phyloP scores from a whole-genome alignment of 2,329 filamentous ascomycete species.

The Chaetomiaceae sp. region DNA sequence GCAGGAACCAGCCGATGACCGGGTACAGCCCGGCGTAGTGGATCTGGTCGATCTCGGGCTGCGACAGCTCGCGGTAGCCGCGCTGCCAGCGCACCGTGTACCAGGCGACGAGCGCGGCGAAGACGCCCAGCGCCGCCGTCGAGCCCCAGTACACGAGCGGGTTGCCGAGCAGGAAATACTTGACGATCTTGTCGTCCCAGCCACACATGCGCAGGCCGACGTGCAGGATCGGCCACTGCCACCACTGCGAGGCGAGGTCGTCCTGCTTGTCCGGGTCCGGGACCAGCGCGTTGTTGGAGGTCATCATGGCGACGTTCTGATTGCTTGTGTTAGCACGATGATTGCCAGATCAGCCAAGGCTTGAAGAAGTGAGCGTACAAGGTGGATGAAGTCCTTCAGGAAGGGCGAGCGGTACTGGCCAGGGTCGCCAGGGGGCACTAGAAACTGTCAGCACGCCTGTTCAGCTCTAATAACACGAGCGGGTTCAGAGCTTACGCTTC shows the following conservation, averaged over 20 bases:
- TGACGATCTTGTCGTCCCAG: constrained; percentile 92
- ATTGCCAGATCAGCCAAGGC: background rate
- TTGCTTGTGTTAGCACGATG: constrained; percentile 7
- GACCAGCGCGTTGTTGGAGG: constrained; percentile 95
- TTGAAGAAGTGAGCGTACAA: constrained; percentile 18
- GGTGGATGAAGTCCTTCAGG: constrained; percentile 92
- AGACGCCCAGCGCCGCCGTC: constrained; percentile 68
- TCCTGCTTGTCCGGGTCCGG: constrained; percentile 99
- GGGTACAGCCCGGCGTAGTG: constrained; percentile 92
- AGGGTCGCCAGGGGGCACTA: constrained; percentile 82
- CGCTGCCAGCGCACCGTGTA: constrained; percentile 95
- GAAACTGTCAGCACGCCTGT: constrained; percentile 28
- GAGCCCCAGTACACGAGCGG: constrained; percentile 94
- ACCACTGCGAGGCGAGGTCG: constrained; percentile 91
- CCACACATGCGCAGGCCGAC: constrained; percentile 98
- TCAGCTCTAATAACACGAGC: background rate
- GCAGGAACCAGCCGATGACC: constrained; percentile 86
- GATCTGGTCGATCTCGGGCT: constrained; percentile 81
- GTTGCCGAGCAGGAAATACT: constrained; percentile 98
- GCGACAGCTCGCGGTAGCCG: constrained; percentile 76
- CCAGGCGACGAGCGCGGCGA: constrained; percentile 69
- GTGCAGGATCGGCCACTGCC: constrained; percentile 96
- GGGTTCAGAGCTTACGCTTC: constrained; percentile 63
- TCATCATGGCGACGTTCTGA: constrained; percentile 97
- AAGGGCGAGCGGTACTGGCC: constrained; percentile 95